Percentiles rank a stretch among this genome's conserved stretches.
Evolutionary conservation across 371 early-diverging fungal species (phyloP).

Genomic region (Lichtheimia ramosa): DNA sequence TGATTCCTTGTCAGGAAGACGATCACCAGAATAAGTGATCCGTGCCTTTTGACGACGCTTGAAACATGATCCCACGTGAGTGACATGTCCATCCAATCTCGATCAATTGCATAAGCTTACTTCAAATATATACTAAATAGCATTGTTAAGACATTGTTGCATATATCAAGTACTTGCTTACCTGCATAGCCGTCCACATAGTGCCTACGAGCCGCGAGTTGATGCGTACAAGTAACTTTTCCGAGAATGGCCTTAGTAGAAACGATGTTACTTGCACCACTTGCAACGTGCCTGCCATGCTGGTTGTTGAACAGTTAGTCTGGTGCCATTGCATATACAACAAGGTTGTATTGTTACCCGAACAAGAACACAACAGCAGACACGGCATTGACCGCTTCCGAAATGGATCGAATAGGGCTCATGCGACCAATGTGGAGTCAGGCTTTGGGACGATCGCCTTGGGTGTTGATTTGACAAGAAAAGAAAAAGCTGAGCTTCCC

Average conservation of each 20-base stretch:
- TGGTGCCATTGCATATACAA: too few species aligned
- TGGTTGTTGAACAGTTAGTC: constrained; percentile 5
- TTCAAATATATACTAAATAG: constrained; percentile 44
- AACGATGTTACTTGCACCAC: constrained; percentile 59
- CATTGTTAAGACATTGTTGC: too few species aligned
- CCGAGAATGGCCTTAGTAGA: constrained; percentile 54
- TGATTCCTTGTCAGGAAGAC: constrained; percentile 52
- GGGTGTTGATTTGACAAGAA: too few species aligned
- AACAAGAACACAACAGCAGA: constrained; percentile 40
- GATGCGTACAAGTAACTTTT: constrained; percentile 51
- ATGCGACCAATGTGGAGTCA: constrained; percentile 13
- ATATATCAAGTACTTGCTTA: constrained; percentile 15
- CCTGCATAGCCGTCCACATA: constrained; percentile 73
- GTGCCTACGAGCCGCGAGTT: constrained; percentile 59
- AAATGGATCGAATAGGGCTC: constrained; percentile 25
- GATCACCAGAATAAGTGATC: constrained; percentile 69
- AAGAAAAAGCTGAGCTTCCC: too few species aligned
- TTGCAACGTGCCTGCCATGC: constrained; percentile 50
- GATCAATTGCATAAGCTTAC: constrained; percentile 15
- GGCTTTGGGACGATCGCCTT: too few species aligned
- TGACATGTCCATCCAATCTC: too few species aligned
- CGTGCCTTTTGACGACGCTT: constrained; percentile 57
- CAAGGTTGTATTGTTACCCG: too few species aligned
- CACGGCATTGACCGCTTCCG: constrained; percentile 31
- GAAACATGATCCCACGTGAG: not conserved